Percentiles rank a stretch among this genome's conserved stretches.
These are phyloP conservation scores for Phellinidium pouzarii DNA, from an alignment of 1,284 basidiomycete genomes.

Conservation along the genomic window DNA sequence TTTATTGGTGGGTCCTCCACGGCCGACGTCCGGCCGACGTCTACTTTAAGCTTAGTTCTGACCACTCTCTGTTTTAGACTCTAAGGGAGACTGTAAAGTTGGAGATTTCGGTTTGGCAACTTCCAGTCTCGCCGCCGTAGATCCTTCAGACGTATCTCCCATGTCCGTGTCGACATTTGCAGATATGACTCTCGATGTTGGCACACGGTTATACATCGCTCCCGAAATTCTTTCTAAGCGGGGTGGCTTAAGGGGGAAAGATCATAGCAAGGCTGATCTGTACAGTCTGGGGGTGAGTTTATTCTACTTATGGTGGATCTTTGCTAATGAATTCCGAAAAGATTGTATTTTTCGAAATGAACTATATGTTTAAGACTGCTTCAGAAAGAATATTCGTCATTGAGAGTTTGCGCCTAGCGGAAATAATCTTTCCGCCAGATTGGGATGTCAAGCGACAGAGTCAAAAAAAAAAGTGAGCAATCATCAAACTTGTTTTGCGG, in stretches of 20 bases:
- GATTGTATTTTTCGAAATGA: slow-evolving; percentile 99
- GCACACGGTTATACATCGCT: slow-evolving; percentile 89
- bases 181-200: slow-evolving; percentile 56
- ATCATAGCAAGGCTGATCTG: slow-evolving; percentile 87
- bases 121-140: slow-evolving; percentile 71
- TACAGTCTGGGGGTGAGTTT: slow-evolving; percentile 80
- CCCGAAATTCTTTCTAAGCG: slow-evolving; percentile 73
- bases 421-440: slow-evolving; percentile 65
- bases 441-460: slow-evolving; percentile 65
- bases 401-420: slow-evolving; percentile 66
- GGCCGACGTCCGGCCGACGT: no score
- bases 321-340: slow-evolving; percentile 26
- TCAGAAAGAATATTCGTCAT: slow-evolving; percentile 84
- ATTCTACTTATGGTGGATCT: slow-evolving; percentile 10
- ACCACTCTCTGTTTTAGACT: slow-evolving; percentile 42
- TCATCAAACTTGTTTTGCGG: neutral
- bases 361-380: slow-evolving; percentile 80
- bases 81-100: slow-evolving; percentile 87
- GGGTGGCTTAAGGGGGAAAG: slow-evolving; percentile 47
- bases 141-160: slow-evolving; percentile 56
- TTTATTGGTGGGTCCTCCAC: slow-evolving; percentile 83
- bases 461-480: slow-evolving; percentile 61
- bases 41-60: slow-evolving; percentile 7
- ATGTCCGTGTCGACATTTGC: slow-evolving; percentile 1
- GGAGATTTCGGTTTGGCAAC: slow-evolving; percentile 94